Base-by-base conservation (phyloP, 257 asterid genomes). In the Gentiana straminea region DNA sequence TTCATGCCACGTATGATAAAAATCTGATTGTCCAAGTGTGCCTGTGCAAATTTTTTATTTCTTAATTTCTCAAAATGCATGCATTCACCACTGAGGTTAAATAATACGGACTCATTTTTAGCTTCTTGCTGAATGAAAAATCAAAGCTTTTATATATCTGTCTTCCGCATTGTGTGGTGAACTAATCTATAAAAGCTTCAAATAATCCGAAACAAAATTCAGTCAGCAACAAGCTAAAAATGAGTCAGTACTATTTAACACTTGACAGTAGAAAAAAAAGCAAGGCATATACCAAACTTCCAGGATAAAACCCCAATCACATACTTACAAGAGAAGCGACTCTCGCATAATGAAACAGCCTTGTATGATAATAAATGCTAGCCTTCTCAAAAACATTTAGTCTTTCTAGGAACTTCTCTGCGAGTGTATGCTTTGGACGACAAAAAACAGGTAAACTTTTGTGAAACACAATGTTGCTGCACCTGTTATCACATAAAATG, bases 401-500 rank as follows among this genome's bases (percentile, higher is more conserved):
- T 64, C 73, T 86, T 76, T 66, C 74, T 83, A 84, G 69, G 60
- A 76, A 69, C 61, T 74, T 82, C 50, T 71, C 89, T 7, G 94
- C 51, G 52, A 80, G 62, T 62, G 74, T 77, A 72, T 86, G 96
- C 81, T 82, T 90, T 7, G 85, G 74, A 24, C 91, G 86, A 58
- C 66, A 70, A 74, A 73, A 68, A 39, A 77, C 48, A 3, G 70
- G 61, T 59, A 74, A 65, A 65, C 69, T 62, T 60, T 65, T 76
- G 60, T 85, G 81, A 51, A 76, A 74, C 55, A 75, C 64, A 66
- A 73, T 63, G 73, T 59, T 61, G 57, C 60, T 74, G 57, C 65
- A 77, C 85, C 97, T 90, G 79, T 73, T 80, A 32, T 41, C 55
- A 59, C 58, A 59, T 54, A 51, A 61, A 53, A 52, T 33, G 35